Evolutionary conservation across 2,329 filamentous ascomycete species (phyloP).

Genomic region (Fusarium liriodendri): DNA sequence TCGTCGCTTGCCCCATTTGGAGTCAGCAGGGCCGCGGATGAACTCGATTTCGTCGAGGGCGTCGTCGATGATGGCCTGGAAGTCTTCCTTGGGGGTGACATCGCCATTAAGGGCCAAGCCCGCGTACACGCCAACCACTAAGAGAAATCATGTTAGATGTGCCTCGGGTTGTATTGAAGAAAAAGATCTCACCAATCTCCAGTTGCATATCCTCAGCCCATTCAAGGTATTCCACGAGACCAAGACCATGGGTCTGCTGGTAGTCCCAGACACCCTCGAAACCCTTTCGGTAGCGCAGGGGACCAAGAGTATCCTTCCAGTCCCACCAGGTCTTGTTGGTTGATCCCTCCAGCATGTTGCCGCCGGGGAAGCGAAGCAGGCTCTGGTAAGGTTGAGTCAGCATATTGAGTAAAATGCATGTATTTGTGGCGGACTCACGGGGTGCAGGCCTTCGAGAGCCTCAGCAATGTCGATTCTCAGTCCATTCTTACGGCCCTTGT

Average conservation of each 20-base stretch:
- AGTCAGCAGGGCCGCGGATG: slow-evolving; percentile 63
- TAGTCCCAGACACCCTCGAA: slow-evolving; percentile 69
- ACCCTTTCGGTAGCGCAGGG: slow-evolving; percentile 65
- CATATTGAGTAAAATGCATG: rapidly evolving
- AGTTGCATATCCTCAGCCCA: slow-evolving; percentile 71
- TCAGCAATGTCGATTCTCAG: slow-evolving; percentile 66
- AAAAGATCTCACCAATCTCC: slow-evolving; percentile 54
- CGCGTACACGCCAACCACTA: slow-evolving; percentile 67
- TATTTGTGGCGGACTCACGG: slow-evolving; percentile 47
- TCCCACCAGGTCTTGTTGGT: slow-evolving; percentile 59
- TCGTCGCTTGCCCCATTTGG: slow-evolving; percentile 67
- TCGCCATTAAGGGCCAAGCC: slow-evolving; percentile 67
- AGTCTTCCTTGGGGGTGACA: slow-evolving; percentile 61
- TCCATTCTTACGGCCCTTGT: slow-evolving; percentile 68
- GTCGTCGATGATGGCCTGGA: slow-evolving; percentile 68
- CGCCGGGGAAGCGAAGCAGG: slow-evolving; percentile 74
- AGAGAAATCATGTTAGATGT: neutral
- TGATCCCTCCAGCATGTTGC: slow-evolving; percentile 68
- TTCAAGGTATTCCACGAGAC: slow-evolving; percentile 70
- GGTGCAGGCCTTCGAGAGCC: slow-evolving; percentile 62
- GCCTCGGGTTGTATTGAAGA: neutral
- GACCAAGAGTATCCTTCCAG: slow-evolving; percentile 66
- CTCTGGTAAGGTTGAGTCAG: slow-evolving; percentile 42
- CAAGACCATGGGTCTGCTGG: slow-evolving; percentile 71
- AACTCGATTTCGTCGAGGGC: slow-evolving; percentile 74